Evolutionary conservation across 2,329 filamentous ascomycete species (phyloP), one percentile per base, ranked within the genome.

Genomic region (Colletotrichum sp.): DNA sequence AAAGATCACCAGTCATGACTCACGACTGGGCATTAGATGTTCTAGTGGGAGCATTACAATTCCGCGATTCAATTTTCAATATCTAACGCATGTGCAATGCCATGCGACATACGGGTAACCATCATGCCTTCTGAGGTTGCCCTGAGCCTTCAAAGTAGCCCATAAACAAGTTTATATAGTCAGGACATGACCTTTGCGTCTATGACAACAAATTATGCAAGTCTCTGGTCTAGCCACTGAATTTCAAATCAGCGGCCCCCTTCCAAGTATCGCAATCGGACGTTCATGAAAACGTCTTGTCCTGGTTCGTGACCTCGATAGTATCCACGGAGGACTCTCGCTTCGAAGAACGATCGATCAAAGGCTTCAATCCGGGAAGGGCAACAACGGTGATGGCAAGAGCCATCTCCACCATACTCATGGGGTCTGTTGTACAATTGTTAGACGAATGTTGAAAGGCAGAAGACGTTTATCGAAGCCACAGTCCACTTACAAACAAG

Each of bases 301-400:
- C 43, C 36, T 77, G 58, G 30, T 72, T 52, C 7, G 66, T 48
- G 15, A 77, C 58, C 18, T 75, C 72, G 18, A 77, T 67, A 1
- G 68, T 72, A 6, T 77, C 68, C 4, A 77, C 52, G 21, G 75
- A 72, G 10, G 72, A 66, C 3, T 68, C 69, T 6, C 66, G 71
- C 48, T 52, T 71, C n/a, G 56, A 65, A 13, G 68, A 43, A 26
- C 64, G 61, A n/a, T 68, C 73, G 32, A 80, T 9, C 6, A 80
- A 75, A n/a, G 78, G 78, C 73, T 80, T 79, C n/a, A 80, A 69
- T 8, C 78, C 78, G 18, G 78, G 78, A 6, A 80, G 77, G 15
- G 78, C 65, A 28, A 80, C 78, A 15, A 80, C 78, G 30, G 71
- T 74, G 36, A 79, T 80, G 26, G 78, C 78, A 13, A 80, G 77